Evolutionary conservation across 2,329 filamentous ascomycete genomes (phyloP), one percentile per base, ranked within the genome.

Genomic region (Penicillium fuscoglaucum): DNA sequence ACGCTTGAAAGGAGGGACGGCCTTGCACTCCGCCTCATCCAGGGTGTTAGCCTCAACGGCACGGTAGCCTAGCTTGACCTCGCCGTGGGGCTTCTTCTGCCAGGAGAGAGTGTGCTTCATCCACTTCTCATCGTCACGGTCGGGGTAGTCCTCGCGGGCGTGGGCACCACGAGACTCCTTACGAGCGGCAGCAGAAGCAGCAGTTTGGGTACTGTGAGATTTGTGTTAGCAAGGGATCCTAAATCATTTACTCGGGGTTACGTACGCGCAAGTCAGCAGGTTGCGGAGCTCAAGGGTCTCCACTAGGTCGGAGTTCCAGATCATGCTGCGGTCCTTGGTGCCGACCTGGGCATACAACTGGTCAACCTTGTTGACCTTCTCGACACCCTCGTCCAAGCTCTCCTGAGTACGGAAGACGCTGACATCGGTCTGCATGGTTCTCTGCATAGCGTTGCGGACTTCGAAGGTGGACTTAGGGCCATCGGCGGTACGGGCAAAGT

Each of bases 31-130:
- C 70, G 84, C 87, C 86, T 96, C 93, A 72, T 98, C 95, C 68
- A 99, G 82, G 28, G 95, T 98, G 62, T 85, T 87, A 67, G 83
- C 84, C 62, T 90, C 89, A 61, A 99, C 95, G 64, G 83, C 82
- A 77, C 95, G 87, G 85, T 98, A 98, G 63, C 86, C 83, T 63
- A 98, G 83, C 61, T 98, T 89, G 56, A 95, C 87, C 80, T 91
- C 86, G 74, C 89, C 90, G 72, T 98, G 93, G 35, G 93, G 90
- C 74, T 88, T 77, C 88, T 91, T 96, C 84, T 99, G 95, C 89
- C 89, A 99, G 66, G 89, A 91, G 61, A 99, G 85, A 46, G 91
- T 96, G 85, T 99, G 95, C 88, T 98, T 98, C 93, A 97, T 97
- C 93, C 93, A 98, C 78, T 96, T 89, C 78, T 88, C 84, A 75